phyloP scores from a whole-genome alignment of 495 filamentous ascomycete genomes.

The Hypoxylon lienhwacheense region DNA sequence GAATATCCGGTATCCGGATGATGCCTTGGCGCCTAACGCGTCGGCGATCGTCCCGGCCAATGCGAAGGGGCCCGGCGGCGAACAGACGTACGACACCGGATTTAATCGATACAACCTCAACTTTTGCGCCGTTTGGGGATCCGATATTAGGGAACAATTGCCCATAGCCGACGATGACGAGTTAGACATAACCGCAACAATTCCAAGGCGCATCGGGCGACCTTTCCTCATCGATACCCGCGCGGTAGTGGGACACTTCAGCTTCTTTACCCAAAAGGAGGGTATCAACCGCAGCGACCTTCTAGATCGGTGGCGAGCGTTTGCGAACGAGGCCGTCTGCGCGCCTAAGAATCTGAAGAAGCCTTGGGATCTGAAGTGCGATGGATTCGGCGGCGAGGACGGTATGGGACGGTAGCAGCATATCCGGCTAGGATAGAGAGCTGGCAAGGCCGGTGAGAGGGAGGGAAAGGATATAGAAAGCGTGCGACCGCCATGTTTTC shows the following conservation, averaged over 20 bases:
- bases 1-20: constrained; percentile 28
- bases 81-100: constrained; percentile 52
- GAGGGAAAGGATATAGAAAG: constrained; percentile 5
- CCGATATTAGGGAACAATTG: constrained; percentile 43
- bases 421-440: too few relatives aligned
- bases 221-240: constrained; percentile 56
- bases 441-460: background rate
- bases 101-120: constrained; percentile 49
- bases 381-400: constrained; percentile 11
- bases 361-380: constrained; percentile 34
- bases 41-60: constrained; percentile 13
- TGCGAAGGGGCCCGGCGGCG: constrained; percentile 30
- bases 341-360: constrained; percentile 32
- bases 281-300: constrained; percentile 54
- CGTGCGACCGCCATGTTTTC: constrained; percentile 2
- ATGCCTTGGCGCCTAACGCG: constrained; percentile 23
- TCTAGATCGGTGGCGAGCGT: constrained; percentile 53
- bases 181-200: constrained; percentile 32
- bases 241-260: constrained; percentile 56
- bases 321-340: constrained; percentile 52
- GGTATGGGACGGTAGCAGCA: constrained; percentile 15
- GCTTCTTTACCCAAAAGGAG: constrained; percentile 42
- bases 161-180: constrained; percentile 42
- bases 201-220: constrained; percentile 34
- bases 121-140: constrained; percentile 54